Base-by-base conservation (phyloP, 1,284 basidiomycete species). In the Cryptococcus depauperatus region DNA sequence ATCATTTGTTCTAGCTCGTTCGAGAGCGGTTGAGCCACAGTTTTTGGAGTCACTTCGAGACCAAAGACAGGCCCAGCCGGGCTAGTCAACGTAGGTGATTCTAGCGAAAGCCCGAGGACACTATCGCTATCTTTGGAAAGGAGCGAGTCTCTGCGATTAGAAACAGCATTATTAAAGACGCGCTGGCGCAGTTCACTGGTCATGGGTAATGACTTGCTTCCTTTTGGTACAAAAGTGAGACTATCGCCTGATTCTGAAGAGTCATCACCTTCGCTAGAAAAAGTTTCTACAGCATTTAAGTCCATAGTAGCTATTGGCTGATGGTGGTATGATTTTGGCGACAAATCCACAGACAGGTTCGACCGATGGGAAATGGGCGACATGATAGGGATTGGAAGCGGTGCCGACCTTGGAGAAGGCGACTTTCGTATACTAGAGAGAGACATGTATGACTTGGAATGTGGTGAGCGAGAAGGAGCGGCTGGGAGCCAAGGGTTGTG, bases 211-310 rank as follows among this genome's bases (percentile, higher is more conserved):
- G 29, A 32, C 25, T 37, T 34, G 7, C 33, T 44, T 5, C 54
- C 47, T 35, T 64, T 64, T 2, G 66, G 57, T n/a, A 51, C 54
- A 44, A 69, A 69, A 1, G 58, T 55, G 9, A 69, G 35, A 3
- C 56, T 59, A 5, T 58, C 66, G 13, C 49, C 48, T 27, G 51
- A 55, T 23, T 63, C 61, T 18, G 58, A 54, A 41, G 66, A 64
- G 47, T 66, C 66, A 47, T 68, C 66, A 5, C 59, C 66, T 44
- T 66, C 66, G 37, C 60, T 61, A 10, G 56, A 54, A 45, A 60
- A 48, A 5, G 54, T 55, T 8, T 58, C 62, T 3, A 51, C 19
- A 34, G 18, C 35, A 29, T n/a, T 16, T 16, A 35, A 26, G 23
- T 23, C 13, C 21, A 37, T 22, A 37, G 35, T 13, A 22, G n/a